Conservation (phyloP, 2,329 filamentous ascomycete genomes). For the Fusarium sarcochroum region DNA sequence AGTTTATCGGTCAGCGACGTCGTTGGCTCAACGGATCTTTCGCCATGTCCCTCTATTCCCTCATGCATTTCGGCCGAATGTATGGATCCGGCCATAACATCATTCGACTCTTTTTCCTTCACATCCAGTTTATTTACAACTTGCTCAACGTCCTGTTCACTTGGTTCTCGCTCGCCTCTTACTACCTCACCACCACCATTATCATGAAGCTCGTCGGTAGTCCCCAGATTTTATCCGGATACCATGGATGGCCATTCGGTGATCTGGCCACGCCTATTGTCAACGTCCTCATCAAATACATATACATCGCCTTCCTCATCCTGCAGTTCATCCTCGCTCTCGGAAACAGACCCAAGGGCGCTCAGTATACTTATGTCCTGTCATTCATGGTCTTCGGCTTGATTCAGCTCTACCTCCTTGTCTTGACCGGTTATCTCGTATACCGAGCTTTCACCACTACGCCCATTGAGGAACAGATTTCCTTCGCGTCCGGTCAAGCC, state of each 20-base stretch:
- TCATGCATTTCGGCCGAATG: constrained; percentile 45
- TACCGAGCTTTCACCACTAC: constrained; percentile 41
- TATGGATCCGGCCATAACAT: constrained; percentile 44
- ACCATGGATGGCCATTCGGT: constrained; percentile 46
- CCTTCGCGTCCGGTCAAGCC: constrained; percentile 35
- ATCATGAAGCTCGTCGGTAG: constrained; percentile 46
- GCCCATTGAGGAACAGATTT: constrained; percentile 43
- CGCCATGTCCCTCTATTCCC: constrained; percentile 45
- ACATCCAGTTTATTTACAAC: constrained; percentile 46
- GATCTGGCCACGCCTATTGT: constrained; percentile 43
- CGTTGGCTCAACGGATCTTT: constrained; percentile 47
- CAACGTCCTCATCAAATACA: constrained; percentile 43
- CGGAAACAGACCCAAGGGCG: constrained; percentile 44
- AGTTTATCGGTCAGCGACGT: constrained; percentile 45
- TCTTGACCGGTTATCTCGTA: constrained; percentile 44
- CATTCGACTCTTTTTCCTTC: constrained; percentile 44
- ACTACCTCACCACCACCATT: constrained; percentile 44
- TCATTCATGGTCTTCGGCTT: constrained; percentile 46
- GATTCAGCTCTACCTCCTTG: constrained; percentile 43
- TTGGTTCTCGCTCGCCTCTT: constrained; percentile 44
- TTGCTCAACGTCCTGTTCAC: constrained; percentile 43
- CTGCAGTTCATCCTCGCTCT: constrained; percentile 45
- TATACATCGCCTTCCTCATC: constrained; percentile 45
- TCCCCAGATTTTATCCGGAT: constrained; percentile 31
- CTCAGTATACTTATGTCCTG: constrained; percentile 44